Evolutionary conservation across 2,329 filamentous ascomycete genomes (phyloP).

Genomic region (Colletotrichum spinosum): DNA sequence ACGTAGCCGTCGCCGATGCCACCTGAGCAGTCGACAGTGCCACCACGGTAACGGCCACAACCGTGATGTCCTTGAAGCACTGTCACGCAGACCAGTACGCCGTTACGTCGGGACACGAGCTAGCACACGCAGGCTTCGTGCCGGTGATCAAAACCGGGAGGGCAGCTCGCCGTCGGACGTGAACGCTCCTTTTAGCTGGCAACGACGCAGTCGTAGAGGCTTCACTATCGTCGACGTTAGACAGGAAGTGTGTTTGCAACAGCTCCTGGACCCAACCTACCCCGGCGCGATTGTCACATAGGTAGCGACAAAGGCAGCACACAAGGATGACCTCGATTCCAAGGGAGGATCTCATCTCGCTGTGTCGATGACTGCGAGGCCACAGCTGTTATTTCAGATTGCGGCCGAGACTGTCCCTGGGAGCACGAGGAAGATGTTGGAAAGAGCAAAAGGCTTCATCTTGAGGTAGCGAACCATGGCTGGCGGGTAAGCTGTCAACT

Average conservation of each 20-base stretch:
- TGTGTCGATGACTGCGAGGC: conserved; percentile 27
- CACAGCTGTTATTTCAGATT: conserved; percentile 35
- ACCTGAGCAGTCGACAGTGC: conserved; percentile 15
- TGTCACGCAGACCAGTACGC: conserved; percentile 40
- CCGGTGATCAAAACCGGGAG: conserved; percentile 1
- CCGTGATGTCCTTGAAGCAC: conserved; percentile 37
- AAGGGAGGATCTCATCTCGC: conserved; percentile 11
- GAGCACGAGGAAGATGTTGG: neutral
- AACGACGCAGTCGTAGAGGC: neutral
- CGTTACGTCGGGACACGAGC: conserved; percentile 29
- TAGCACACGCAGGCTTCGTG: conserved; percentile 37
- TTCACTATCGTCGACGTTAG: neutral
- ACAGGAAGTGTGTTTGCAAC: neutral
- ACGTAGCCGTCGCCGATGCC: neutral
- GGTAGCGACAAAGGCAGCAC: conserved; percentile 26
- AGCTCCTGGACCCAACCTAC: conserved; percentile 9
- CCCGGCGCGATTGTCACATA: conserved; percentile 17
- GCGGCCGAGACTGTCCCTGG: neutral
- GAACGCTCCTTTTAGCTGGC: conserved; percentile 11
- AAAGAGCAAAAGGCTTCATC: neutral
- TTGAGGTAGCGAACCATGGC: neutral
- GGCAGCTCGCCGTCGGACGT: conserved; percentile 10
- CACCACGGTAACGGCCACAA: conserved; percentile 32
- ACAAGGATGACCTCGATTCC: conserved; percentile 21
- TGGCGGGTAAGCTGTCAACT: too few species aligned